Conservation (phyloP, 805 yeast species). For the Pichia exigua region DNA sequence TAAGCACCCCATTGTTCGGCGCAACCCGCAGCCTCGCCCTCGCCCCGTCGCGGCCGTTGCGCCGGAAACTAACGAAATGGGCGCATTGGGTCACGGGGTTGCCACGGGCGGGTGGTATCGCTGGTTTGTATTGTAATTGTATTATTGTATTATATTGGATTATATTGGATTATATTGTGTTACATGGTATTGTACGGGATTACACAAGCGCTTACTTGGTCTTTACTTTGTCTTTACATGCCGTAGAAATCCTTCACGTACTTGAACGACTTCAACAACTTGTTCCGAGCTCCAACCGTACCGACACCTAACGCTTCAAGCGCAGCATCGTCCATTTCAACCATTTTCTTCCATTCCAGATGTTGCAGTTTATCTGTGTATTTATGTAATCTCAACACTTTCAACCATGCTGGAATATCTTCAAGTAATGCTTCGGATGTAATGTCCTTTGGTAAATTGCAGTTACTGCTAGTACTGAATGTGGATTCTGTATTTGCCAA, state of each 20-base stretch:
- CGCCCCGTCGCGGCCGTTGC: too few relatives aligned
- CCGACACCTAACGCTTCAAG: conserved; percentile 77
- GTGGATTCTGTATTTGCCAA: neutral
- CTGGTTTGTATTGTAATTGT: too few relatives aligned
- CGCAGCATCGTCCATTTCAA: conserved; percentile 59
- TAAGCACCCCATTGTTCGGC: too few relatives aligned
- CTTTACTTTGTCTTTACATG: neutral
- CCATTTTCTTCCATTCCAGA: conserved; percentile 70
- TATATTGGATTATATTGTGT: too few relatives aligned
- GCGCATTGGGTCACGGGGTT: too few relatives aligned
- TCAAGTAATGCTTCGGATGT: conserved; percentile 48
- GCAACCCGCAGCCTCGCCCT: too few relatives aligned
- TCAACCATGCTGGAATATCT: conserved; percentile 90
- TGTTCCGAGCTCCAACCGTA: conserved; percentile 94
- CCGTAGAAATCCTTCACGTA: conserved; percentile 54
- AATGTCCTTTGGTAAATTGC: conserved; percentile 37
- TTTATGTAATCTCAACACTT: conserved; percentile 83
- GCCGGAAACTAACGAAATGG: too few relatives aligned
- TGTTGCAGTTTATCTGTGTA: conserved; percentile 79
- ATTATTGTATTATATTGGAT: too few relatives aligned
- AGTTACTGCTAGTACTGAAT: neutral
- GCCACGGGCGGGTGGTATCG: too few relatives aligned
- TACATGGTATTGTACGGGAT: too few relatives aligned
- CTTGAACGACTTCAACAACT: conserved; percentile 84
- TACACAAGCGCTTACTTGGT: too few relatives aligned